Base-by-base conservation (phyloP, 441 rosid species). In the Flueggea neowawraea region DNA sequence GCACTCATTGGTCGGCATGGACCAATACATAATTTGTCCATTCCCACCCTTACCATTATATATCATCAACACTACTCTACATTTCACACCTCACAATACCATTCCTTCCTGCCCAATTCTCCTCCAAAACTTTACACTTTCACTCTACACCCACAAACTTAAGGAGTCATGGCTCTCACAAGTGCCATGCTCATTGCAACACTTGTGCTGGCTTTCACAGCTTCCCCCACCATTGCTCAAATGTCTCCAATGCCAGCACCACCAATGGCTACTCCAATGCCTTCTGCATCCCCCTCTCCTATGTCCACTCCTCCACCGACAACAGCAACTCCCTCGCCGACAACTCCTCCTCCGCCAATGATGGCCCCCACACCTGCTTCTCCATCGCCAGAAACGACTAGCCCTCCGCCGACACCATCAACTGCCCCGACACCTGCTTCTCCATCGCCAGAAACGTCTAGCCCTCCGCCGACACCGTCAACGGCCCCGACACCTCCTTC, bases 161-260 rank as follows among this genome's bases (percentile, higher is more conserved):
- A 2, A 22, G 28, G 28, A 22, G 49, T 31, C 74, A 81, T 81
- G 85, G 75, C 80, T 75, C 49, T 45, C 62, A 55, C 74, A 52
- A 64, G 41, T 8, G 7, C 69, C 74, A 68, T 73, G 71, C 75
- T 75, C 53, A 32, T 59, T 49, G 13, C 70, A 11, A 31, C 58
- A 41, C 33, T 78, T 32, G 36, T 60, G 15, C 51, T 81, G 0
- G 62, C 69, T 48, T 41, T 69, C 10, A 15, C 56, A 10, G 55
- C 76, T 6, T 47, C 50, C n/a, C 67, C 56, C 58, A 54, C 74
- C 60, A 47, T 62, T 16, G 83, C 73, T 57, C 83, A 76, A n/a
- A 10, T 47, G 50, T 66, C 56, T 33, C 81, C 81, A 4, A 22
- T 58, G 8, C 17, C 71, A 8, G 17, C 68, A 16, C 73, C n/a